These are phyloP conservation scores for Panicum miliaceum DNA, from an alignment of 176 grass and related monocot species.

Conservation along the genomic window DNA sequence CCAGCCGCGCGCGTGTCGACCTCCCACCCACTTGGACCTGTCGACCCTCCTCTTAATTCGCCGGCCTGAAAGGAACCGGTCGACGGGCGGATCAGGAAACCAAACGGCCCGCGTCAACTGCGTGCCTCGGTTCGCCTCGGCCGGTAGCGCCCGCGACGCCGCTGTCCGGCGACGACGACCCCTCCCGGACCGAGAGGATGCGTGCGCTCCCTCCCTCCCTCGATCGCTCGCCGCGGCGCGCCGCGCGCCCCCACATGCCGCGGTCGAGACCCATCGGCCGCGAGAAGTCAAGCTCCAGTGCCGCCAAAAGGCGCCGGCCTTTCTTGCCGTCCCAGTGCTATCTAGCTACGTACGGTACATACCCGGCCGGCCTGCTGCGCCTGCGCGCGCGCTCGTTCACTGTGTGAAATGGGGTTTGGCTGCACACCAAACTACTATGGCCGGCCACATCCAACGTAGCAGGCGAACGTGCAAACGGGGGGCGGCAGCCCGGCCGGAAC, in stretches of 20 bases:
- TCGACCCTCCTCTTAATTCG: slow-evolving; percentile 16
- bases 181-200: too few species aligned
- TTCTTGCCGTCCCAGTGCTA: neutral
- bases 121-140: slow-evolving; percentile 32
- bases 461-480: slow-evolving; percentile 21
- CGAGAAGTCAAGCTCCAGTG: slow-evolving; percentile 6
- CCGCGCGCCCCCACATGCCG: slow-evolving; percentile 27
- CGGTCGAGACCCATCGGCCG: neutral
- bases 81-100: slow-evolving; percentile 42
- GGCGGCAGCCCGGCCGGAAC: neutral
- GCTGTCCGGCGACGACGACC: neutral
- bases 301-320: slow-evolving; percentile 17
- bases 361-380: too few species aligned
- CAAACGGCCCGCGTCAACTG: slow-evolving; percentile 42
- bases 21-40: slow-evolving; percentile 45
- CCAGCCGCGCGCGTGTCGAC: slow-evolving; percentile 31
- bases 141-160: neutral
- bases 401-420: neutral
- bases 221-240: neutral
- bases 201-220: too few species aligned
- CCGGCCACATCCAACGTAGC: slow-evolving; percentile 11
- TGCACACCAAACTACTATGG: neutral
- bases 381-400: neutral
- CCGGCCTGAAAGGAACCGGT: slow-evolving; percentile 26
- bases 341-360: neutral